phyloP scores from a whole-genome alignment of 2,329 filamentous ascomycete species.

The Fusarium cicatricum region DNA sequence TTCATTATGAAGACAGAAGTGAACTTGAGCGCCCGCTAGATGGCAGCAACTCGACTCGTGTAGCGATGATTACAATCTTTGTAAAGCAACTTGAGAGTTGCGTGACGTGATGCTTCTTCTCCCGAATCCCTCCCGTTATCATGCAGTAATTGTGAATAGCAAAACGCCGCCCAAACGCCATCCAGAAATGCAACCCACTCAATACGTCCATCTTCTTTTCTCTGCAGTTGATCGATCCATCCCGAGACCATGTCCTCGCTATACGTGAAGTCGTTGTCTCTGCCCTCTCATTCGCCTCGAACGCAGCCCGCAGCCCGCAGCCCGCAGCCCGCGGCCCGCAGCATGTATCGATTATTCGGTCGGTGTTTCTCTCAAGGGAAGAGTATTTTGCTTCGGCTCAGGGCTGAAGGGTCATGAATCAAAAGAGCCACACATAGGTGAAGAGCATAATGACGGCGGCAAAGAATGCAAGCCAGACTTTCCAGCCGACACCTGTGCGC shows the following conservation, averaged over 20 bases:
- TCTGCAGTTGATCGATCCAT: neutral
- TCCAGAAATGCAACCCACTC: constrained; percentile 31
- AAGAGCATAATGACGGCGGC: constrained; percentile 83
- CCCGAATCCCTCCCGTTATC: constrained; percentile 13
- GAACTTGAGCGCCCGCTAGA: constrained; percentile 22
- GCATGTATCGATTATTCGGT: neutral
- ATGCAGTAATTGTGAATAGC: constrained; percentile 23
- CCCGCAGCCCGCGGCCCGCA: neutral
- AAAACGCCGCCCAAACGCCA: constrained; percentile 39
- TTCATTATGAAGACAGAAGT: constrained; percentile 28
- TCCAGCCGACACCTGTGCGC: constrained; percentile 94
- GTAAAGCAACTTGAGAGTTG: constrained; percentile 29
- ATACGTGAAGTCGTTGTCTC: neutral
- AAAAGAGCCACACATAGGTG: constrained; percentile 92
- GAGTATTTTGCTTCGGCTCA: neutral
- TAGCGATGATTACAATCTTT: constrained; percentile 31
- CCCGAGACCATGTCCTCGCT: neutral
- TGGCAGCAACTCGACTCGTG: constrained; percentile 15
- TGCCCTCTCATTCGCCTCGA: neutral
- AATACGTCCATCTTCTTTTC: constrained; percentile 9
- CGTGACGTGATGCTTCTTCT: constrained; percentile 22
- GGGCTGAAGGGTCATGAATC: constrained; percentile 39
- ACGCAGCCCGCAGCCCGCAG: neutral
- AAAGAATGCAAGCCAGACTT: constrained; percentile 91
- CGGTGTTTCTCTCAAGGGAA: neutral